A percentile compares a stretch with the other conserved stretches of the same genome.
These are phyloP conservation scores for Colletotrichum sp. DNA, from an alignment of 2,329 filamentous ascomycete genomes.

Conservation along the genomic window DNA sequence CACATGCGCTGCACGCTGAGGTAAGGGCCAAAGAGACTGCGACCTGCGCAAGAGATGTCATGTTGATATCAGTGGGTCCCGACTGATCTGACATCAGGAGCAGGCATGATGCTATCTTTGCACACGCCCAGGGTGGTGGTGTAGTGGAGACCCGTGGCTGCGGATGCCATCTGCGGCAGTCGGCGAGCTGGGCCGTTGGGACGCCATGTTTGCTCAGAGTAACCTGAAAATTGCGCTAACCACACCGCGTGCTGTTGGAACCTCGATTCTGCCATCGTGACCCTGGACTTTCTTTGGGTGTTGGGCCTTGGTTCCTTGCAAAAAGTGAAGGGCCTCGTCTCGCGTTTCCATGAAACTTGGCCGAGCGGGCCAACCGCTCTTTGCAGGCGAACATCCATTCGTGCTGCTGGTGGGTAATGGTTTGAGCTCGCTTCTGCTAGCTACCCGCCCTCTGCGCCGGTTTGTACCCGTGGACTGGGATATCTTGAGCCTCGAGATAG, in stretches of 20 bases:
- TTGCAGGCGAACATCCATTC: background rate
- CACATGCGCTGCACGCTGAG: background rate
- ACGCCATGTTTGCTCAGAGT: background rate
- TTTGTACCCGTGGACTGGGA: background rate
- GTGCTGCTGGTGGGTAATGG: background rate
- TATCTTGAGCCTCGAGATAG: background rate
- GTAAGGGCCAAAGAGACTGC: background rate
- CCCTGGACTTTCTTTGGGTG: background rate
- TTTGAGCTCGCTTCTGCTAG: slow-evolving; percentile 13
- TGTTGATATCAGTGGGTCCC: slow-evolving; percentile 19
- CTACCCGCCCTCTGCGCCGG: slow-evolving; percentile 2
- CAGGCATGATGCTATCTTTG: slow-evolving; percentile 14
- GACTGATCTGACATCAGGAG: slow-evolving; percentile 17
- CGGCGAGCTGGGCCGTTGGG: slow-evolving; percentile 13
- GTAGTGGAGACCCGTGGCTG: slow-evolving; percentile 3
- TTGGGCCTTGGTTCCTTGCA: slow-evolving; percentile 1
- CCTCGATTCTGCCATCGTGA: background rate
- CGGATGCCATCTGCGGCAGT: slow-evolving; percentile 17
- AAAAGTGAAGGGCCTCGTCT: background rate
- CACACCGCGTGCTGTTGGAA: background rate
- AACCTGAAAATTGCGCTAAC: background rate
- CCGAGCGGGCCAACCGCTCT: slow-evolving; percentile 5
- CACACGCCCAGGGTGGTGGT: slow-evolving; percentile 1
- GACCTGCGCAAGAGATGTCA: slow-evolving; percentile 5
- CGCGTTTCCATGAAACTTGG: background rate